phyloP scores from a whole-genome alignment of 129 eudicot genomes.

The Helianthus tuberosus region DNA sequence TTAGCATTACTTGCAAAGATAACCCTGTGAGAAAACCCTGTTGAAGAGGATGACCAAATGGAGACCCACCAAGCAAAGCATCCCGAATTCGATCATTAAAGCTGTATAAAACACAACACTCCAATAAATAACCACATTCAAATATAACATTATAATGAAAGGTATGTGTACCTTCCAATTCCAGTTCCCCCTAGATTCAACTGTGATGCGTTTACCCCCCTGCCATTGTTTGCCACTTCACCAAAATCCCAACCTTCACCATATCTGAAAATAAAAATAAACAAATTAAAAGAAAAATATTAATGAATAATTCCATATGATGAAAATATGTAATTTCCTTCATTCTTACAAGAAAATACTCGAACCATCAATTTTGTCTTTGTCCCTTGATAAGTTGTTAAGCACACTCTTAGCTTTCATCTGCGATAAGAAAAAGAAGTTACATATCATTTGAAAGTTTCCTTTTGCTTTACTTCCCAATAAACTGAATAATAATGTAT shows the following conservation, averaged over 20 bases:
- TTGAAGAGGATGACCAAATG: conserved; percentile 92
- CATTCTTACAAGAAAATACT: conserved; percentile 75
- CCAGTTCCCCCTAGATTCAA: conserved; percentile 83
- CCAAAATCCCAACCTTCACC: conserved; percentile 99
- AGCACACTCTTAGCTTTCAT: conserved; percentile 72
- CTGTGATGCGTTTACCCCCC: conserved; percentile 93
- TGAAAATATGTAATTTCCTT: too few relatives aligned
- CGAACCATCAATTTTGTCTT: conserved; percentile 77
- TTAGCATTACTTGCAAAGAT: conserved; percentile 68
- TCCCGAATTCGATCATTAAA: conserved; percentile 94
- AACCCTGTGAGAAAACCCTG: conserved; percentile 94
- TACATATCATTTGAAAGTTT: conserved; percentile 13
- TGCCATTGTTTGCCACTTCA: conserved; percentile 90
- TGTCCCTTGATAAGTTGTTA: conserved; percentile 50
- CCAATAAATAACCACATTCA: too few relatives aligned
- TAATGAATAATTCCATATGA: not conserved
- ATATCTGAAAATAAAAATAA: conserved; percentile 47
- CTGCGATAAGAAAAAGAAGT: conserved; percentile 38
- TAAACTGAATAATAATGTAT: too few relatives aligned
- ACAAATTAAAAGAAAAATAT: conserved; percentile 1
- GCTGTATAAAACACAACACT: too few relatives aligned
- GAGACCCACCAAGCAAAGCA: conserved; percentile 94
- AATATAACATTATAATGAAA: not conserved
- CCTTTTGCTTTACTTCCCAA: conserved; percentile 2
- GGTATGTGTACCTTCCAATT: conserved; percentile 84